phyloP scores from a whole-genome alignment of 306 rosid species.

The Corylus americana region DNA sequence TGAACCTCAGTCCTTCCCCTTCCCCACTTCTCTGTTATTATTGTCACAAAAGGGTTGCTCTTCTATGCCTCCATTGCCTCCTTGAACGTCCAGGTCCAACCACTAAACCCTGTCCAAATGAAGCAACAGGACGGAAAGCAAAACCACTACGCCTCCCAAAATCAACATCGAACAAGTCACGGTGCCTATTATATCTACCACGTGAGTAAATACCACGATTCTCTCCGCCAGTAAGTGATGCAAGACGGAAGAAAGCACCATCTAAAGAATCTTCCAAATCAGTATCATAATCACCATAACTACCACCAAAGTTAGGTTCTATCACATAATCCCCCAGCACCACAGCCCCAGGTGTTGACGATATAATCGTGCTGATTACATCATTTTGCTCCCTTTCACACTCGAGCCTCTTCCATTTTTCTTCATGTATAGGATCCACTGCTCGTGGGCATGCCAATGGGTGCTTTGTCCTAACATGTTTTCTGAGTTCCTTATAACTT shows the following conservation, averaged over 20 bases:
- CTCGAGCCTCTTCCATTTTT: conserved; percentile 91
- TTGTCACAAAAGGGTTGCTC: conserved; percentile 16
- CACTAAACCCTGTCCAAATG: conserved; percentile 50
- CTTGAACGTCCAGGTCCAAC: conserved; percentile 50
- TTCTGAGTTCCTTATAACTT: conserved; percentile 74
- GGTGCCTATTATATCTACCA: conserved; percentile 45
- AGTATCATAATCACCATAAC: conserved; percentile 59
- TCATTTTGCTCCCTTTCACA: conserved; percentile 86
- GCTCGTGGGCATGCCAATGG: conserved; percentile 90
- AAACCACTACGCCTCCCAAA: conserved; percentile 49
- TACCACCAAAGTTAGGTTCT: conserved; percentile 63
- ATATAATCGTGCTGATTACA: conserved; percentile 85
- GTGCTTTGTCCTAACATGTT: conserved; percentile 81
- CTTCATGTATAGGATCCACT: conserved; percentile 83
- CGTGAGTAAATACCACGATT: conserved; percentile 47
- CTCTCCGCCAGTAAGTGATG: conserved; percentile 54
- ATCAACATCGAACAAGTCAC: conserved; percentile 35
- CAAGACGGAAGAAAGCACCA: conserved; percentile 48
- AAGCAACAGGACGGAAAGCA: conserved; percentile 47
- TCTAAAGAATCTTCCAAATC: conserved; percentile 65
- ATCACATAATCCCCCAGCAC: conserved; percentile 91
- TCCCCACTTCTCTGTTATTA: conserved; percentile 16
- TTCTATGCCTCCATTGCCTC: conserved; percentile 55
- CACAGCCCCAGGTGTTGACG: conserved; percentile 91
- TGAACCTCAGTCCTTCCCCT: background rate